phyloP scores from a whole-genome alignment of 305 asterid genomes.

The Stenogyne calaminthoides region DNA sequence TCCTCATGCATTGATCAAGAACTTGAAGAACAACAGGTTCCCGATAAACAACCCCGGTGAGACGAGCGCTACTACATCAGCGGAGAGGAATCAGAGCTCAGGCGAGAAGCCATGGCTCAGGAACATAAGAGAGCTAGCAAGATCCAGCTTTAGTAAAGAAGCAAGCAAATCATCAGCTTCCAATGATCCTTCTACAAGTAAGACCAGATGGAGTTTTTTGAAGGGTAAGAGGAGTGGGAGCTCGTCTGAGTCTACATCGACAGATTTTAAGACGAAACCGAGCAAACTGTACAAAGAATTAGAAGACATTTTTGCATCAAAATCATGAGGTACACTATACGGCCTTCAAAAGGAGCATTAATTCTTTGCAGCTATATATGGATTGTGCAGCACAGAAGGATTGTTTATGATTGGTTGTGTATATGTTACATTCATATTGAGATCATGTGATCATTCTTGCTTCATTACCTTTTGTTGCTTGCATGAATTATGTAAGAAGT shows the following conservation, averaged over 20 bases:
- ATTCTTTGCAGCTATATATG: constrained; percentile 11
- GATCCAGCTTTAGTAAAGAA: constrained; percentile 75
- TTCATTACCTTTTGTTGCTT: too few relatives aligned
- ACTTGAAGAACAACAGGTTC: constrained; percentile 39
- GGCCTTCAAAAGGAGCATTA: neutral
- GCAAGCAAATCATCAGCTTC: constrained; percentile 35
- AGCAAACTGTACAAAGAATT: constrained; percentile 73
- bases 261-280: constrained; percentile 68
- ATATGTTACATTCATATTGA: neutral
- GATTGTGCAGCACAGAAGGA: too few relatives aligned
- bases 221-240: constrained; percentile 69
- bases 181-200: constrained; percentile 75
- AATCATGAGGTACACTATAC: constrained; percentile 29
- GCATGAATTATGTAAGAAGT: neutral
- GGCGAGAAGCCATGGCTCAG: constrained; percentile 75
- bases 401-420: neutral
- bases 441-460: neutral
- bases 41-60: constrained; percentile 49
- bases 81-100: constrained; percentile 49
- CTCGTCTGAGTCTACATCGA: constrained; percentile 63
- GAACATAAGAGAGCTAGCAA: constrained; percentile 77
- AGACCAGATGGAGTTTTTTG: constrained; percentile 69
- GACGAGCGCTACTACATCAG: constrained; percentile 35
- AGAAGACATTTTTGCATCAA: constrained; percentile 91
- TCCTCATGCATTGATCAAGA: constrained; percentile 53